Base-by-base conservation (phyloP, 2,329 filamentous ascomycete species). In the Aspergillus tamarii region DNA sequence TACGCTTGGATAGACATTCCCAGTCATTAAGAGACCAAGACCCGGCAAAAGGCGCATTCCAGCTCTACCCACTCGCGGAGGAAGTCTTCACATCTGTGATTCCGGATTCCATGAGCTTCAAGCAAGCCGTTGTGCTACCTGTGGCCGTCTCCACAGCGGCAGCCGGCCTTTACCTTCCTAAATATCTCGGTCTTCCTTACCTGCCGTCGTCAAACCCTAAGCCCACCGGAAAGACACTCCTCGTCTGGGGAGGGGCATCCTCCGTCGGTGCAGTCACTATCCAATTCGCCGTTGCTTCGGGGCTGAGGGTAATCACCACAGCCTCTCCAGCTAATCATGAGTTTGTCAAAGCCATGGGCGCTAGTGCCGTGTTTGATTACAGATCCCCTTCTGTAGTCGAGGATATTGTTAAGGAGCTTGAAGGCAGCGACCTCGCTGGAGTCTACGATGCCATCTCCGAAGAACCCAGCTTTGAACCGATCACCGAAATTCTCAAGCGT, bases 231-330 rank as follows among this genome's bases (percentile, higher is more conserved):
- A 56, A 62, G 45, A 56, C 64, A 1, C 16, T 82, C 0, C 67
- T 86, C 3, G 70, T 86, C 21, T 87, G 84, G 83, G 84, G 84
- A n/a, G 85, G 84, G 1, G 78, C 81, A 3, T 80, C 81, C 0
- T 77, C 76, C n/a, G 81, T 84, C 1, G 83, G 84, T 0, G 75
- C 75, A 36, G 72, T 69, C 5, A 79, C 78, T 1, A 78, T 83
- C 48, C 81, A 84, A 61, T 68, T 82, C 12, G 80, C 80, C 0
- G 72, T 67, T 1, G 77, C 73, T 0, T 69, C 78, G 23, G 80
- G 81, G 4, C 75, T 79, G 56, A 74, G 76, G 34, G 79, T 83
- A 12, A 67, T 80, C 61, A 72, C 72, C 6, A 78, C 80, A 1
- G 73, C 76, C 1, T 76, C 76, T 11, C 69, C 71, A 14, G 75